Evolutionary conservation across 2,329 filamentous ascomycete species (phyloP), one percentile per base, ranked within the genome.

Genomic region (Ascochyta viciae-villosae): DNA sequence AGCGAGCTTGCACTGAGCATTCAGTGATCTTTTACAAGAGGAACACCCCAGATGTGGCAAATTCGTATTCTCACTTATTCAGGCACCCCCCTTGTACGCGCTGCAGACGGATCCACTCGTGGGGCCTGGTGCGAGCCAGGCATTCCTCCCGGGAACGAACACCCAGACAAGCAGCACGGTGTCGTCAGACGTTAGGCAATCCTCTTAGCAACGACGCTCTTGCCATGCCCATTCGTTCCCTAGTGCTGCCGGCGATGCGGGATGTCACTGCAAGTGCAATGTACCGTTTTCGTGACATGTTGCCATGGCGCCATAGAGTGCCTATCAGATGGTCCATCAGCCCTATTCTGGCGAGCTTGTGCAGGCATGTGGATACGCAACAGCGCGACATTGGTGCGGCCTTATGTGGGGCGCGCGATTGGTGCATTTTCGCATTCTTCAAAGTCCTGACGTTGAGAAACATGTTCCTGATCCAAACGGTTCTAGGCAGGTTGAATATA

Each of bases 391-490:
- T 29, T 41, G 31, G 50, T 37, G 50, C 24, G 29, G 44, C 29
- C 34, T 52, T 48, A 45, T 54, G 59, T 64, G 64, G 62, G 58
- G 24, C 55, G 15, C 43, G 46, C 50, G 31, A 65, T 65, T 65
- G 62, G 65, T 57, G 55, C 57, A 63, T 60, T 44, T 35, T 37
- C 13, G 38, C 47, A 43, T 57, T 45, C 42, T 26, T 51, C 52
- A 35, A 46, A 64, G 55, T 67, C 49, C 66, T 71, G 64, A 71
- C 66, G 65, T 67, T 66, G 34, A 61, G 52, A 46, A 49, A 38
- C 40, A 54, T 47, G 60, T 64, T 58, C 61, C 50, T 69, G 65
- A 66, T 63, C 60, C 70, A 61, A 69, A 63, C 58, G 62, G 70
- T 50, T 67, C 58, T 60, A 58, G 59, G 59, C 60, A 37, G 15